Percentiles rank a stretch among this genome's conserved stretches.
Evolutionary conservation across 164 flowering plant genomes (phyloP).

Genomic region (Nymphaea thermarum): DNA sequence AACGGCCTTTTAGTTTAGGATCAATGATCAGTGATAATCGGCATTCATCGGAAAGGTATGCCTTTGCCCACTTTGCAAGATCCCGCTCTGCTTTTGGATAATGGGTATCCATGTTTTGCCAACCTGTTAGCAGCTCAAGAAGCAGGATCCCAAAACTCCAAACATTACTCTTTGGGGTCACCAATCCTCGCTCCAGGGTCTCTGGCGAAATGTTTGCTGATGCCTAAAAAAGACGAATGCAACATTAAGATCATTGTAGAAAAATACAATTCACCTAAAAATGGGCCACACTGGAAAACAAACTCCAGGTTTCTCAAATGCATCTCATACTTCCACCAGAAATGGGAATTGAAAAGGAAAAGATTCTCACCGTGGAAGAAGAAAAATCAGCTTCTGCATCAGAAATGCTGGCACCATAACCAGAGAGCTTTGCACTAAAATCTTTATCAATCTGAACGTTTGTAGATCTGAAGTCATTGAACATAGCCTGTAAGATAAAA

Average conservation of each 20-base stretch:
- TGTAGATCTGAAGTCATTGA: conserved; percentile 79
- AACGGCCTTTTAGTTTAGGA: conserved; percentile 80
- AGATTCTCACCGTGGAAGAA: conserved; percentile 52
- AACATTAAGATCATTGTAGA: background rate
- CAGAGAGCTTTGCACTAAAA: conserved; percentile 94
- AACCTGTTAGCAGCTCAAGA: conserved; percentile 83
- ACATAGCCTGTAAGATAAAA: conserved; percentile 69
- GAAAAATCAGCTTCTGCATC: conserved; percentile 60
- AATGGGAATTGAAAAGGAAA: background rate
- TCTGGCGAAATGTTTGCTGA: conserved; percentile 69
- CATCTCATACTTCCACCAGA: background rate
- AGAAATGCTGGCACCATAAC: conserved; percentile 80
- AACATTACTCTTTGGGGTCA: conserved; percentile 95
- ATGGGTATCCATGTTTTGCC: conserved; percentile 61
- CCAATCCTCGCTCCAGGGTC: conserved; percentile 72
- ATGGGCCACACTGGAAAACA: no score
- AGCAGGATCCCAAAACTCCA: conserved; percentile 90
- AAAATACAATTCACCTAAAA: background rate
- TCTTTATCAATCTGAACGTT: conserved; percentile 94
- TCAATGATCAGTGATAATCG: conserved; percentile 85
- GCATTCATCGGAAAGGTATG: conserved; percentile 70
- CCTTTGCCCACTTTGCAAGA: conserved; percentile 80
- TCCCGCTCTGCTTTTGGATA: conserved; percentile 80
- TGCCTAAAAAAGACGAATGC: conserved; percentile 26
- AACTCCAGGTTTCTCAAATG: no score